Evolutionary conservation across 2,329 filamentous ascomycete genomes (phyloP).

Genomic region (Scedosporium dehoogii): DNA sequence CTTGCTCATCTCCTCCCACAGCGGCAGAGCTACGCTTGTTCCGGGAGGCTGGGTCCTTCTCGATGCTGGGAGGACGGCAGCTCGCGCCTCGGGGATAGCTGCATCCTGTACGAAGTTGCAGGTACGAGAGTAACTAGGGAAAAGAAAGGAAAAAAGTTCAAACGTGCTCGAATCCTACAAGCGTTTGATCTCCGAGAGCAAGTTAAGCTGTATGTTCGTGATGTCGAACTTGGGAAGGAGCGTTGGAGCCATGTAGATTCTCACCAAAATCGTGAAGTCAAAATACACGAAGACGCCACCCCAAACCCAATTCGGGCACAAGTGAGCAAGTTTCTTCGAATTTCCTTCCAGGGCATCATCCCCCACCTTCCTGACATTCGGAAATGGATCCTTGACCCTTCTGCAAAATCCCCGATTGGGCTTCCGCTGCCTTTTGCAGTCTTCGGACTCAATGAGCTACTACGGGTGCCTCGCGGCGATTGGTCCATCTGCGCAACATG

Average conservation of each 20-base stretch:
- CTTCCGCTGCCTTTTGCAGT: background rate
- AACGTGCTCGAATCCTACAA: background rate
- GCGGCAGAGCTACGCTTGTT: too few species aligned
- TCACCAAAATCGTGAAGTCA: background rate
- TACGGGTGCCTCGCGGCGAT: background rate
- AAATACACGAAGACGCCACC: background rate
- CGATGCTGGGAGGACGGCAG: too few species aligned
- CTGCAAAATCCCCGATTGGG: conserved; percentile 1
- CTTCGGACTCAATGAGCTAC: background rate
- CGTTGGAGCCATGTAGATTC: background rate
- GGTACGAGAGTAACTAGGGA: too few species aligned
- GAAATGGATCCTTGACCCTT: background rate
- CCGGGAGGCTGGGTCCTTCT: too few species aligned
- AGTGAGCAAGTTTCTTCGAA: conserved; percentile 10
- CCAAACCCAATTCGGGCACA: background rate
- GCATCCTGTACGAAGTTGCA: too few species aligned
- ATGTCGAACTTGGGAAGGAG: background rate
- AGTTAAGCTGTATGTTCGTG: background rate
- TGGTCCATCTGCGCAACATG: conserved; percentile 15
- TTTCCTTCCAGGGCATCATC: background rate
- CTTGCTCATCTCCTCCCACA: too few species aligned
- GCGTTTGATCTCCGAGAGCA: background rate
- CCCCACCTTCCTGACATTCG: background rate
- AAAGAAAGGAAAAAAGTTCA: background rate
- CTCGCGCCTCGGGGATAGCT: too few species aligned